Percentiles rank a stretch among this genome's conserved stretches.
phyloP scores from a whole-genome alignment of 2,329 filamentous ascomycete species.

The Hypoxylon sp. region DNA sequence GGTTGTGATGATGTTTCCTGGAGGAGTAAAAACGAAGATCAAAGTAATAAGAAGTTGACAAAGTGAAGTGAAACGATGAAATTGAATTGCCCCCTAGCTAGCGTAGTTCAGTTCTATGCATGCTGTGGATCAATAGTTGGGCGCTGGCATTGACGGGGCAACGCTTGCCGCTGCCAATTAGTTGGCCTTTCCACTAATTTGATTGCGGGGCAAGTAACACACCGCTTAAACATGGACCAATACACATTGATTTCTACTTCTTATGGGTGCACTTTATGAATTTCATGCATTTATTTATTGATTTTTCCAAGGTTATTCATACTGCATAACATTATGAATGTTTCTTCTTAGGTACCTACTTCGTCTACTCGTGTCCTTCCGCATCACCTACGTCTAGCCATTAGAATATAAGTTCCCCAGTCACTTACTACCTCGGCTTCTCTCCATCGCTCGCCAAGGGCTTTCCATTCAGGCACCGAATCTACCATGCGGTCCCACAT shows the following conservation, averaged over 20 bases:
- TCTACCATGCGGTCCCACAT: slow-evolving; percentile 67
- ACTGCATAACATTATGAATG: too few species aligned
- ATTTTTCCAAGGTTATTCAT: too few species aligned
- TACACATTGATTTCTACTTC: too few species aligned
- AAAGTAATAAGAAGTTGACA: slow-evolving; percentile 35
- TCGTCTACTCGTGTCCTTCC: too few species aligned
- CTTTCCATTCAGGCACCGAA: slow-evolving; percentile 62
- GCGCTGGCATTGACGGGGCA: slow-evolving; percentile 45
- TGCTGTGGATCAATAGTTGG: slow-evolving; percentile 28
- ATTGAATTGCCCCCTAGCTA: slow-evolving; percentile 38
- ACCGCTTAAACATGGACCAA: slow-evolving; percentile 16
- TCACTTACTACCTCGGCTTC: slow-evolving; percentile 64
- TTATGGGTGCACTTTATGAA: too few species aligned
- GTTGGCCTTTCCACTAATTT: slow-evolving; percentile 5
- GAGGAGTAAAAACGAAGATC: slow-evolving; percentile 34
- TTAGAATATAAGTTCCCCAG: slow-evolving; percentile 68
- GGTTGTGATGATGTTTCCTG: slow-evolving; percentile 42
- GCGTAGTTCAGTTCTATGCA: slow-evolving; percentile 32
- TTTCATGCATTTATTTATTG: too few species aligned
- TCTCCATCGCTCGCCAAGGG: slow-evolving; percentile 58
- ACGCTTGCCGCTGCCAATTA: slow-evolving; percentile 27
- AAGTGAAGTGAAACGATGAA: slow-evolving; percentile 33
- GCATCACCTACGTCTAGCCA: slow-evolving; percentile 58
- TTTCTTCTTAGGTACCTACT: too few species aligned
- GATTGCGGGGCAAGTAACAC: slow-evolving; percentile 21